phyloP scores from a whole-genome alignment of 2,329 filamentous ascomycete genomes.

The Ceratocystis destructans region DNA sequence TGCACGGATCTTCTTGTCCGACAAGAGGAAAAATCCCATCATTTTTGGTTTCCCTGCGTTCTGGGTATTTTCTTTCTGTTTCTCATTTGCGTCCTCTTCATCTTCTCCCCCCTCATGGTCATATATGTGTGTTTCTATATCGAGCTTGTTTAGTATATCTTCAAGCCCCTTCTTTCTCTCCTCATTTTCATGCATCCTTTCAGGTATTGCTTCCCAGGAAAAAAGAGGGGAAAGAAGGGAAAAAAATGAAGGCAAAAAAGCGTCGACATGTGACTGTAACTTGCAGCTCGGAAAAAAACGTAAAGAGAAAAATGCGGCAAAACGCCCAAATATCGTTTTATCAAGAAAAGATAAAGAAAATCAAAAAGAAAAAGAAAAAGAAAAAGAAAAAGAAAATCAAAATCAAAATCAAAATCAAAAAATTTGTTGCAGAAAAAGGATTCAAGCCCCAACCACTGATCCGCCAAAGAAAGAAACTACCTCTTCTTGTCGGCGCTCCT shows the following conservation, averaged over 20 bases:
- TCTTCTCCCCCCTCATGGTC: not conserved
- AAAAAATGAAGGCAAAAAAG: not conserved
- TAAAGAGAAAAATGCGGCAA: not conserved
- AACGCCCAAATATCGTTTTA: too few species aligned
- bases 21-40: not conserved
- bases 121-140: not conserved
- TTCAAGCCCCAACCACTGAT: not conserved
- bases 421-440: not conserved
- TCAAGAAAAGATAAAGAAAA: too few species aligned
- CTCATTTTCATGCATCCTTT: not conserved
- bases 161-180: not conserved
- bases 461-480: conserved; percentile 4
- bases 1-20: conserved; percentile 4
- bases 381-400: not conserved
- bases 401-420: not conserved
- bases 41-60: not conserved
- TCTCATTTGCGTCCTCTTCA: not conserved
- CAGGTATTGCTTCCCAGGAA: too few species aligned
- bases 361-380: not conserved
- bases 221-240: not conserved
- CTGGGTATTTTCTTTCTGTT: not conserved
- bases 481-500: not conserved
- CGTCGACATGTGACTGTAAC: too few species aligned
- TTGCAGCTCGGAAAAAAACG: not conserved
- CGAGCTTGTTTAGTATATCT: not conserved